These are phyloP conservation scores for bread wheat (Triticum aestivum) DNA, from an alignment of 176 grass and related monocot genomes.

Conservation along the genomic window DNA sequence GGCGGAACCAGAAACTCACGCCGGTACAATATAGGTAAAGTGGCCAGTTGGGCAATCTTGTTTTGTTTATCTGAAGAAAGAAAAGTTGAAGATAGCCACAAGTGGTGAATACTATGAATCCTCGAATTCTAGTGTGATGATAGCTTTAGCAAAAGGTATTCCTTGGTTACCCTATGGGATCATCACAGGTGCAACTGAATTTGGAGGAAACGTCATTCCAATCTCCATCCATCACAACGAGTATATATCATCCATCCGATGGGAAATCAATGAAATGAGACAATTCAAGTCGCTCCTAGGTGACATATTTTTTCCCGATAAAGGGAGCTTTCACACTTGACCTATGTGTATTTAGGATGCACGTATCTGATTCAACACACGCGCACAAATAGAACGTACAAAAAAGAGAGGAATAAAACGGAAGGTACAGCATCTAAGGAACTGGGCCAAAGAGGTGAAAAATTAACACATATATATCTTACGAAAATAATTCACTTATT, in stretches of 20 bases:
- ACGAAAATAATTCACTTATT: not conserved
- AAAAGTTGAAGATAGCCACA: conserved; percentile 20
- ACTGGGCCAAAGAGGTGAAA: too few relatives aligned
- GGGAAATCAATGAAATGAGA: not conserved
- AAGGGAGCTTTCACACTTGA: too few relatives aligned
- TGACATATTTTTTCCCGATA: not conserved
- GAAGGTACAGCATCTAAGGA: too few relatives aligned
- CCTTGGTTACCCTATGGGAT: conserved; percentile 38
- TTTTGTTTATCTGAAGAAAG: conserved; percentile 16
- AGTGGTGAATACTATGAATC: conserved; percentile 57
- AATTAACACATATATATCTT: not conserved
- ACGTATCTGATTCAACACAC: too few relatives aligned
- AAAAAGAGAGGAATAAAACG: too few relatives aligned
- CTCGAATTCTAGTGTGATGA: conserved; percentile 38
- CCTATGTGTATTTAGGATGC: too few relatives aligned
- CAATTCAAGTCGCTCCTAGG: not conserved
- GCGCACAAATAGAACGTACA: too few relatives aligned
- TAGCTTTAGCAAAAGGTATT: conserved; percentile 44
- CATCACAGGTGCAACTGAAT: conserved; percentile 9
- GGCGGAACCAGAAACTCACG: conserved; percentile 52
- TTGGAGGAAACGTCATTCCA: not conserved
- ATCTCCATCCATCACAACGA: not conserved
- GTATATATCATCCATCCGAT: conserved; percentile 28
- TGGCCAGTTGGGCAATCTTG: conserved; percentile 11
- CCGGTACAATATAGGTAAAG: conserved; percentile 33